Evolutionary conservation across 805 yeast species (phyloP), one percentile per base, ranked within the genome.

Genomic region (Candida mattraensis): DNA sequence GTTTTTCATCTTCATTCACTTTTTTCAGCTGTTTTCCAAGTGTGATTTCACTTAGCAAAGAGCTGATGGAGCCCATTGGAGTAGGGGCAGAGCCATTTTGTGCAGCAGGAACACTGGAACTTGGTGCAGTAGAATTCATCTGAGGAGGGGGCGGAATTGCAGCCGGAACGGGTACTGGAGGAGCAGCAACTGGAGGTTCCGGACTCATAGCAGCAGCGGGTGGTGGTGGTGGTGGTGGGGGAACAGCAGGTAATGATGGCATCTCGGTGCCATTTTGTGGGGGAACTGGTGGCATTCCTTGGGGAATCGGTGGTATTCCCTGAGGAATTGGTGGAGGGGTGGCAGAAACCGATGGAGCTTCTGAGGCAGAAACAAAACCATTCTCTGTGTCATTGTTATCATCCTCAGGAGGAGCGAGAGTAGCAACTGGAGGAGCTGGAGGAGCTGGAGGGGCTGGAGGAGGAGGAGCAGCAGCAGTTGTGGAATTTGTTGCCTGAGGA

Each of bases 21-120:
- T 65, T 76, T 41, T 63, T 70, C 53, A 80, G 66, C 2, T 66
- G 33, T 24, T 58, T 66, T 3, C 87, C 87, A 1, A 70, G 62
- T 8, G 64, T 63, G 34, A 80, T 80, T 53, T 80, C 79, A 3
- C 80, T 79, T 35, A 80, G 61, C 17, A 80, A 56, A 27, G 67
- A 61, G 18, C 57, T 57, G 16, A 64, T 58, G 10, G 59, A 35
- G 21, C 38, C 39, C 3, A 61, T 49, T 3, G 63, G 48, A 16
- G 63, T 50, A 7, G 66, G 45, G 5, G 57, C 42, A 12, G 36
- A 8, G 16, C 35, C 37, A 14, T 27, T 27, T 6, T 21, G n/a
- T 6, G 11, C 27, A 13, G 15, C 20, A 10, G 56, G 48, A 10
- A 56, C 51, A 8, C 72, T 65, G 5, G 69, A 53, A 5, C 64